Base-by-base conservation (phyloP, 2,329 filamentous ascomycete species). In the Fusarium oligoseptatum region DNA sequence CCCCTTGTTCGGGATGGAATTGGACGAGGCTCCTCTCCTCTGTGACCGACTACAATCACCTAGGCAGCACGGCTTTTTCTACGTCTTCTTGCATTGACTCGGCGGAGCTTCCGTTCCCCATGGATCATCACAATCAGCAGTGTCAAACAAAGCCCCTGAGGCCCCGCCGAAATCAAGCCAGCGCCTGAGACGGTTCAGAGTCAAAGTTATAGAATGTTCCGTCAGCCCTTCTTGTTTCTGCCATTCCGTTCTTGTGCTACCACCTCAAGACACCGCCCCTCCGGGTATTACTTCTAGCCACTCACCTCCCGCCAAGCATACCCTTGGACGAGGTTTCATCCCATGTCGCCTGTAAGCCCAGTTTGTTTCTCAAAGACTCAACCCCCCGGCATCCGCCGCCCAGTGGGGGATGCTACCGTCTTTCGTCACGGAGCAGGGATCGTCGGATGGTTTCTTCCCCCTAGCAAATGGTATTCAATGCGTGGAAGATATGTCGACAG, bases 401-500 rank as follows among this genome's bases (percentile, higher is more conserved):
- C 55, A 37, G 52, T 60, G 55, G 64, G 50, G 55, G 60, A 63
- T 36, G 60, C 37, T 52, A 41, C 43, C 71, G 68, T 62, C 56
- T 50, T 41, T 36, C 34, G 41, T 60, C 56, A 60, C 48, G 22
- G 12, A 60, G 55, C 68, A 68, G 60, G 72, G 72, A 34, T 73
- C 36, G 63, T 62, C 68, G 72, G 72, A 43, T 75, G 58, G 39
- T 74, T 67, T 72, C 68, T 60, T 66, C 71, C 64, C 70, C 17
- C 52, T 15, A 37, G 57, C 24, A 55, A 55, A 60, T 58, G 36
- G 34, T 22, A 58, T n/a, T 27, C 24, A 39, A 41, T 37, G 57
- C 20, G 36, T 37, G 3, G 20, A 41, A 60, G 36, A 43, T 29
- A 15, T 8, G 11, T 34, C 32, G 52, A 56, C 32, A 56, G 32